phyloP scores from a whole-genome alignment of 345 rosid genomes.

The Citrus medica region DNA sequence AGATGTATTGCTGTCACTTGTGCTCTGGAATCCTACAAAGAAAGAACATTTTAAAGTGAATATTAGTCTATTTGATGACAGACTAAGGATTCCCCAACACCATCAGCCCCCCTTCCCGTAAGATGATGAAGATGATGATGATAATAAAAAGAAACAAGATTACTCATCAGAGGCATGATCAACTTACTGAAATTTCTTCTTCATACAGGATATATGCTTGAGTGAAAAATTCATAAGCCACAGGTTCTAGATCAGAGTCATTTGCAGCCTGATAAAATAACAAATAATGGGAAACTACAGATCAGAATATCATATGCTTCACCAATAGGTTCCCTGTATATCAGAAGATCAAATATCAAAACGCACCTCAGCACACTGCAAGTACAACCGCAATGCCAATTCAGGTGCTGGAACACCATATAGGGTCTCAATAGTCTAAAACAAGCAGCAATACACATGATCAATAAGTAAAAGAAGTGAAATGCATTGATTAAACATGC shows the following conservation, averaged over 20 bases:
- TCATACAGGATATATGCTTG: conserved; percentile 98
- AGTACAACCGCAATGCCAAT: conserved; percentile 74
- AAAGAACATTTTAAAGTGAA: background rate
- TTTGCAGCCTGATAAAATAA: conserved; percentile 78
- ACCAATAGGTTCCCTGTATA: conserved; percentile 10
- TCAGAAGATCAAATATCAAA: background rate
- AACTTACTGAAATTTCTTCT: conserved; percentile 95
- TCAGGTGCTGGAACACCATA: conserved; percentile 84
- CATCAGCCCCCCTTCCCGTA: too few relatives aligned
- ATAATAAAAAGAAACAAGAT: background rate
- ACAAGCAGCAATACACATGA: conserved; percentile 5
- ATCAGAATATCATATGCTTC: background rate
- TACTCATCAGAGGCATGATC: background rate
- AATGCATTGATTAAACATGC: background rate
- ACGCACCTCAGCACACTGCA: conserved; percentile 98
- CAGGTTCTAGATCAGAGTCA: conserved; percentile 90
- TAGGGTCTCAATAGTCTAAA: conserved; percentile 80
- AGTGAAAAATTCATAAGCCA: conserved; percentile 96
- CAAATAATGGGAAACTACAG: conserved; percentile 6
- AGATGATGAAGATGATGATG: too few relatives aligned
- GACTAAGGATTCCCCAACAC: background rate
- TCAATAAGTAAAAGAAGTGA: background rate
- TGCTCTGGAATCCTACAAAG: conserved; percentile 80
- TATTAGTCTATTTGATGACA: background rate
- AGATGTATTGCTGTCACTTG: conserved; percentile 92